Percentiles rank a stretch among this genome's conserved stretches.
Conservation (phyloP, 148 eudicot genomes). For the Vaccinium macrocarpon region DNA sequence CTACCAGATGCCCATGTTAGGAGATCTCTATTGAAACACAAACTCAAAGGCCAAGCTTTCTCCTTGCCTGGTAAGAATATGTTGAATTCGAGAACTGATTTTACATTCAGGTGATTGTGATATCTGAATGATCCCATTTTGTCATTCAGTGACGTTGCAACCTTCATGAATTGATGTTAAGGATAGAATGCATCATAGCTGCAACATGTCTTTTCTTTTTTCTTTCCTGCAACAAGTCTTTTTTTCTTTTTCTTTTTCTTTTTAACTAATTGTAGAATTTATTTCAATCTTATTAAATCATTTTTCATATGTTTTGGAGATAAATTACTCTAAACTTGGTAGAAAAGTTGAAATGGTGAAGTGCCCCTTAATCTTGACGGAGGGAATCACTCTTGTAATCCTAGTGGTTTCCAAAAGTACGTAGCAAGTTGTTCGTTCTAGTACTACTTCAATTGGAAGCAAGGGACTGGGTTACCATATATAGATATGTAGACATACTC, state of each 20-base stretch:
- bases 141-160: background rate
- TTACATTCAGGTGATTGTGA: conserved; percentile 1
- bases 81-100: background rate
- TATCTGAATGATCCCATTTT: background rate
- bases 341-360: conserved; percentile 10
- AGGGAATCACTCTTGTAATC: background rate
- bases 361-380: conserved; percentile 2
- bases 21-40: conserved; percentile 67
- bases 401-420: background rate
- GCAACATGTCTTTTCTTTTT: background rate
- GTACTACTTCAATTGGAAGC: background rate
- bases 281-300: background rate
- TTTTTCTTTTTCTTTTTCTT: background rate
- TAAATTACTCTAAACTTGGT: background rate
- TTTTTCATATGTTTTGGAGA: background rate
- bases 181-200: background rate
- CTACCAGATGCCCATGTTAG: conserved; percentile 81
- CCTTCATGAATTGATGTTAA: background rate
- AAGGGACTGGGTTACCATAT: background rate
- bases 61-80: conserved; percentile 76
- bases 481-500: background rate
- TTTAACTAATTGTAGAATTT: background rate
- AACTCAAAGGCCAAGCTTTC: conserved; percentile 82
- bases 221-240: background rate
- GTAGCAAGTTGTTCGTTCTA: background rate